A percentile compares a stretch with the other conserved stretches of the same genome.
phyloP scores from a whole-genome alignment of 2,329 filamentous ascomycete species.

The Venturia effusa region DNA sequence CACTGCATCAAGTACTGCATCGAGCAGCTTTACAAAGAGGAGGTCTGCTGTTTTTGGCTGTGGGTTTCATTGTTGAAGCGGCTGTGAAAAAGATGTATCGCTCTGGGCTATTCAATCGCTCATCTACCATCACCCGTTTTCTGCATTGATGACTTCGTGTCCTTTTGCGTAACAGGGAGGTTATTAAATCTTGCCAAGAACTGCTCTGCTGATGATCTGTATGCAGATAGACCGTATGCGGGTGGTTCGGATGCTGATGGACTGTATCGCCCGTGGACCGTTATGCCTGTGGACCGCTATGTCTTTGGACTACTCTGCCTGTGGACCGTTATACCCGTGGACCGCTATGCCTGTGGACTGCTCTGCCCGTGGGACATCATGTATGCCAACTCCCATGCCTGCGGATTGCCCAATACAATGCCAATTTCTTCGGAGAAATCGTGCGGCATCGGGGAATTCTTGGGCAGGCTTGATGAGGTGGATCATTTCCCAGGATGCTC shows the following conservation, averaged over 20 bases:
- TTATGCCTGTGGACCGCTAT: neutral
- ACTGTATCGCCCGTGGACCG: neutral
- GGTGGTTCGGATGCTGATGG: no score
- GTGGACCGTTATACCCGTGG: neutral
- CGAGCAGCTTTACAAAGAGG: neutral
- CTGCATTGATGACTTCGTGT: neutral
- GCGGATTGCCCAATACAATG: no score
- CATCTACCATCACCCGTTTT: neutral
- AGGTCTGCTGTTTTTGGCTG: neutral
- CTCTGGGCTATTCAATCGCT: neutral
- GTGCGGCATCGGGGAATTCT: neutral
- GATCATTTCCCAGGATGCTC: neutral
- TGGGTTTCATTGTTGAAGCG: neutral
- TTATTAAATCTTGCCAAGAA: neutral
- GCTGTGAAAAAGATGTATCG: neutral
- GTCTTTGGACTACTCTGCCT: neutral
- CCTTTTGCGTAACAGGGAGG: neutral
- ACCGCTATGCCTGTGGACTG: no score
- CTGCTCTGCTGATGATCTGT: no score
- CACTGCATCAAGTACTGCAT: neutral
- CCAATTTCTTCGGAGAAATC: neutral
- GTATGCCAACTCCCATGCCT: no score
- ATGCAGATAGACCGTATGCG: neutral
- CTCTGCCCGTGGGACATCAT: no score
- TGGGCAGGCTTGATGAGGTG: neutral